phyloP scores from a whole-genome alignment of 2,329 filamentous ascomycete genomes.

The Talaromyces sp. region DNA sequence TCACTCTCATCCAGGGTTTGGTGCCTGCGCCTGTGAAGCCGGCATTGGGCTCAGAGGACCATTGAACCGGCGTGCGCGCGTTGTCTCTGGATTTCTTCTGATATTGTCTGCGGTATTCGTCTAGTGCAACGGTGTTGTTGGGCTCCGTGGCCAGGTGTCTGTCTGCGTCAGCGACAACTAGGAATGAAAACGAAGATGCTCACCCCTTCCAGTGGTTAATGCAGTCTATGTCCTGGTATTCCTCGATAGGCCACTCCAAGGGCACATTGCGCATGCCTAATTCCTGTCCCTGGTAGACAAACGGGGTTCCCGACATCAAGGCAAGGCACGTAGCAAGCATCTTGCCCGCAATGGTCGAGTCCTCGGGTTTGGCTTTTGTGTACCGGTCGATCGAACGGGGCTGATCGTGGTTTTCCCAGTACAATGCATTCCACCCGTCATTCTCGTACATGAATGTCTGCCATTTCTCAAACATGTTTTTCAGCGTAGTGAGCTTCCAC shows the following conservation, averaged over 20 bases:
- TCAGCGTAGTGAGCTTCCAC: constrained; percentile 50
- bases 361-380: constrained; percentile 44
- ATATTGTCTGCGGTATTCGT: constrained; percentile 27
- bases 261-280: constrained; percentile 63
- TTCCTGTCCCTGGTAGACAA: constrained; percentile 67
- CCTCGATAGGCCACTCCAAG: constrained; percentile 53
- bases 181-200: constrained; percentile 25
- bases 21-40: constrained; percentile 55
- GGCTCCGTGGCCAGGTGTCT: constrained; percentile 27
- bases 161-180: background rate
- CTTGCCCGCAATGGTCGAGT: constrained; percentile 51
- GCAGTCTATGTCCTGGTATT: constrained; percentile 64
- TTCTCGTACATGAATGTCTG: constrained; percentile 55
- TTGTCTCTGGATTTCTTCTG: constrained; percentile 56
- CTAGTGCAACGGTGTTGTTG: constrained; percentile 23
- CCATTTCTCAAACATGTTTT: constrained; percentile 52
- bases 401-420: constrained; percentile 64
- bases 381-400: constrained; percentile 56
- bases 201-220: constrained; percentile 51
- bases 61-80: constrained; percentile 66
- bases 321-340: constrained; percentile 55
- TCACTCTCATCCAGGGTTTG: constrained; percentile 66
- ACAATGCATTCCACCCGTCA: constrained; percentile 60
- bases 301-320: constrained; percentile 57
- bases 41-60: constrained; percentile 54